phyloP scores from a whole-genome alignment of 2,329 filamentous ascomycete genomes.

The Botrytis porri region DNA sequence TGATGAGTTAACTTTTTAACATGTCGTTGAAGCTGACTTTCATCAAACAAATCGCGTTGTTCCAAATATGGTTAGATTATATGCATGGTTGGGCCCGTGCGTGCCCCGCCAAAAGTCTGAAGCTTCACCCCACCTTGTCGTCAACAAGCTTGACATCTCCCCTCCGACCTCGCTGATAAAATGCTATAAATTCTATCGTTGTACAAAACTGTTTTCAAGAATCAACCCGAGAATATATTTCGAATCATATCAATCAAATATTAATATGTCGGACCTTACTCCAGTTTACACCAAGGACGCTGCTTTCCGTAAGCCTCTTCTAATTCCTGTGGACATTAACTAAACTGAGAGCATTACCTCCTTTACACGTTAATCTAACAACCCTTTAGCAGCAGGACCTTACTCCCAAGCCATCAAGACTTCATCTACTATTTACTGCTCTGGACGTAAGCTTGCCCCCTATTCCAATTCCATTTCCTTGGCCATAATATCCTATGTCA shows the following conservation, averaged over 20 bases:
- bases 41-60: not conserved
- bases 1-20: slow-evolving; percentile 24
- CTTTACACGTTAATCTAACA: not conserved
- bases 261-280: slow-evolving; percentile 38
- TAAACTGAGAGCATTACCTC: not conserved
- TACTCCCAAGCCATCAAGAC: slow-evolving; percentile 51
- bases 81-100: not conserved
- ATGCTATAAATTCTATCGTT: not conserved
- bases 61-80: slow-evolving; percentile 13
- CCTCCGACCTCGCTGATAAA: slow-evolving; percentile 18
- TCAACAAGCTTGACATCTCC: not conserved
- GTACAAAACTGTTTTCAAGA: not conserved
- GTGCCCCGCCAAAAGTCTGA: slow-evolving; percentile 4
- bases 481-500: slow-evolving; percentile 51
- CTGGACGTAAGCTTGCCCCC: slow-evolving; percentile 42
- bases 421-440: slow-evolving; percentile 63
- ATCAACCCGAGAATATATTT: not conserved
- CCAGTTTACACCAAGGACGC: slow-evolving; percentile 38
- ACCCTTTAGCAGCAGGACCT: slow-evolving; percentile 17
- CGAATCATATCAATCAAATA: not conserved
- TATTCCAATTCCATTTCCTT: not conserved
- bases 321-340: not conserved
- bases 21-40: slow-evolving; percentile 35
- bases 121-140: slow-evolving; percentile 15
- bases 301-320: slow-evolving; percentile 35